phyloP scores from a whole-genome alignment of 768 basidiomycete genomes.

The Termitomyces titanicus region DNA sequence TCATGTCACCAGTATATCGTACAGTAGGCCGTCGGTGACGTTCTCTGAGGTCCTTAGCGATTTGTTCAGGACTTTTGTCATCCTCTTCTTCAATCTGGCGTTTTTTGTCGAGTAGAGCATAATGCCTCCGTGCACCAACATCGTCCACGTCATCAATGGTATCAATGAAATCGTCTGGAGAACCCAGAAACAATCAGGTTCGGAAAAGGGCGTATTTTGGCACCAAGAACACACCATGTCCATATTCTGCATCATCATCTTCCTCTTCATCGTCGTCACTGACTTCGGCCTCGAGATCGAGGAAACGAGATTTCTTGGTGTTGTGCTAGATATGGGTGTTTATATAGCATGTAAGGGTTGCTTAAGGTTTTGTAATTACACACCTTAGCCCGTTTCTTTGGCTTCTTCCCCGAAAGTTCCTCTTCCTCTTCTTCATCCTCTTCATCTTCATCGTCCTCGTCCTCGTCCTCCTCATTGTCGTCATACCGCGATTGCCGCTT shows the following conservation, averaged over 20 bases:
- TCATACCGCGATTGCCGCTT: constrained; percentile 24
- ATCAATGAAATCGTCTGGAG: constrained; percentile 68
- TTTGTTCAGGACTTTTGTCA: constrained; percentile 77
- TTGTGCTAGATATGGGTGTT: constrained; percentile 42
- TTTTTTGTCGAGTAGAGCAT: constrained; percentile 64
- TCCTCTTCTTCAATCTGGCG: constrained; percentile 70
- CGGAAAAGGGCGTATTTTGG: not conserved
- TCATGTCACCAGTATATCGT: constrained; percentile 88
- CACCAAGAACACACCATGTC: constrained; percentile 35
- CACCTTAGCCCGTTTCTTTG: constrained; percentile 64
- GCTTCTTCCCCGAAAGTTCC: constrained; percentile 42
- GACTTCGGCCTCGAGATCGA: constrained; percentile 95
- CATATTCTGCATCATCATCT: constrained; percentile 76
- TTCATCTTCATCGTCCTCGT: constrained; percentile 44
- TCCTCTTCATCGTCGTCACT: constrained; percentile 97
- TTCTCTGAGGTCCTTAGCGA: constrained; percentile 77
- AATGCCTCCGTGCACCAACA: constrained; percentile 52
- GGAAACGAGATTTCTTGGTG: constrained; percentile 66
- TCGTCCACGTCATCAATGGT: constrained; percentile 65
- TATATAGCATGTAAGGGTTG: constrained; percentile 1
- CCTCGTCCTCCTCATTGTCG: constrained; percentile 35
- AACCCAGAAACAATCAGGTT: not conserved
- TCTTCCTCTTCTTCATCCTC: constrained; percentile 58
- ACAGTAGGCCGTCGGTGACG: constrained; percentile 70
- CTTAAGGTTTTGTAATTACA: constrained; percentile 11